Evolutionary conservation across 2,329 filamentous ascomycete species (phyloP).

Genomic region (Phyllosticta paracitricarpa): DNA sequence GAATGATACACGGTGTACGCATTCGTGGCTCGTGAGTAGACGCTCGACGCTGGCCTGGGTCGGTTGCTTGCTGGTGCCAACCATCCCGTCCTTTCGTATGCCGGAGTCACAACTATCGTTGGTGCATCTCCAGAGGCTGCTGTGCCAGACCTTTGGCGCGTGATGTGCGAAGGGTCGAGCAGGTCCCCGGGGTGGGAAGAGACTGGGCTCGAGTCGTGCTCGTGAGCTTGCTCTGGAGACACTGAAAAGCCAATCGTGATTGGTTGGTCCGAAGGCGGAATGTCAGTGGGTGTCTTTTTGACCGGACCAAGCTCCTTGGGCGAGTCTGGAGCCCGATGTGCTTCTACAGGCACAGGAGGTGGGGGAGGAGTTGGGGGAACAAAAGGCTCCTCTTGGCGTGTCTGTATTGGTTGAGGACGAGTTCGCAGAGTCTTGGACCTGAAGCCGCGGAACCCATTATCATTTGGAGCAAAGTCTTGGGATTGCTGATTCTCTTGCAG

Average conservation of each 20-base stretch:
- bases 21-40: conserved; percentile 50
- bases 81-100: conserved; percentile 45
- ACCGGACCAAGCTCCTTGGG: not conserved
- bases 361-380: conserved; percentile 1
- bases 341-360: not conserved
- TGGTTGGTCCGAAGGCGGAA: conserved; percentile 59
- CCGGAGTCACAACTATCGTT: conserved; percentile 45
- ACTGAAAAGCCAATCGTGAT: conserved; percentile 65
- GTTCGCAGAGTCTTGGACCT: conserved; percentile 17
- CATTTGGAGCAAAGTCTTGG: not conserved
- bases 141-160: conserved; percentile 28
- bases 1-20: conserved; percentile 20
- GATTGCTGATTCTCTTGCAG: not conserved
- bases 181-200: not conserved
- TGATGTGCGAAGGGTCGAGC: conserved; percentile 13
- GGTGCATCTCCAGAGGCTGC: conserved; percentile 34
- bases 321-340: not conserved
- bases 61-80: conserved; percentile 40
- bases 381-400: conserved; percentile 1
- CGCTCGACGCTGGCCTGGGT: conserved; percentile 46
- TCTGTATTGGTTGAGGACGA: conserved; percentile 9
- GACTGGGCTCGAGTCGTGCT: conserved; percentile 14
- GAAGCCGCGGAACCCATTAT: conserved; percentile 10
- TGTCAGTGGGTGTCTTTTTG: conserved; percentile 28
- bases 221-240: conserved; percentile 43